Evolutionary conservation across 306 rosid species (phyloP), one percentile per base, ranked within the genome.

Genomic region (Malus orientalis): DNA sequence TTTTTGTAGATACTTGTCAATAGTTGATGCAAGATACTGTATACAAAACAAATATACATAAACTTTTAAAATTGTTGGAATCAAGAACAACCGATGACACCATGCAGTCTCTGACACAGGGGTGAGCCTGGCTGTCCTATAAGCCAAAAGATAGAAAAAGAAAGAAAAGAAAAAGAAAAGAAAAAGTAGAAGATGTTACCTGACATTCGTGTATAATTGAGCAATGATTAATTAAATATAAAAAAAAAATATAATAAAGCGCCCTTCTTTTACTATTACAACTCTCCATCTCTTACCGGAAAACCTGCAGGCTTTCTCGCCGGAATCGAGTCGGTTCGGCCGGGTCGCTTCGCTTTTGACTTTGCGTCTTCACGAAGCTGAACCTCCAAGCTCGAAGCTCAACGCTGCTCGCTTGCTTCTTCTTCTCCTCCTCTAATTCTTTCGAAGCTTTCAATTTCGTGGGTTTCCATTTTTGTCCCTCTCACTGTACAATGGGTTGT

Each of bases 401-500:
- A 58, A 25, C 27, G 66, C 66, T 60, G 66, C 66, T 60, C 27
- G 66, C 66, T 60, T 18, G 45, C 69, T 64, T 64, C 12, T 38
- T 64, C 29, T 44, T 65, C 19, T 69, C 74, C 55, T 40, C 78
- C 47, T 54, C 75, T 57, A 44, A 25, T 36, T 44, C 62, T 47
- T 55, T 20, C 27, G 44, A 53, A 71, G 72, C 55, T 70, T 12
- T 33, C 29, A 16, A 29, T 11, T 19, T 38, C 69, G 38, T 18
- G 51, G 16, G 25, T 51, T 74, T 69, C 63, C 40, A 9, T 70
- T 32, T 51, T 65, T 58, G 55, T 15, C 3, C 29, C 22, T 49
- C 59, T 47, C 80, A 15, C 23, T 33, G 33, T 14, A 64, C 66
- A 86, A 94, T 94, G 98, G 98, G 98, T 72, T 94, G 98, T 75